Base-by-base conservation (phyloP, 768 basidiomycete species). In the Stropharia rugosoannulata region DNA sequence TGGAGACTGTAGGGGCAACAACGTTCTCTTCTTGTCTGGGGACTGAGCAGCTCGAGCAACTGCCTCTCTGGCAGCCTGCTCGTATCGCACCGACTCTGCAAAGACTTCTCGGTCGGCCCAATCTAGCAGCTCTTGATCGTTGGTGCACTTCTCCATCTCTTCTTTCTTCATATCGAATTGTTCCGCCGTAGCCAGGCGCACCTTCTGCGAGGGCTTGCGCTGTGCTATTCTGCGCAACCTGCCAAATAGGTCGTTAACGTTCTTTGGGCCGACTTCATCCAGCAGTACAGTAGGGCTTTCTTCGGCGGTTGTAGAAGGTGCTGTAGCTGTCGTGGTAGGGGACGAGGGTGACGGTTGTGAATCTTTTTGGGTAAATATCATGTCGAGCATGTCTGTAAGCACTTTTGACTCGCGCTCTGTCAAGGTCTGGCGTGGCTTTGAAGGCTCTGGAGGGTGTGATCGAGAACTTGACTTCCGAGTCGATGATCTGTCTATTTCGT, bases 91-190 rank as follows among this genome's bases (percentile, higher is more conserved):
- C 4, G 81, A 82, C 60, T 83, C 80, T 13, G 71, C 82, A 62
- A 94, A 95, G 2, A 94, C 81, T 49, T 87, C 82, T 13, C 72
- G 70, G 63, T 79, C 71, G 10, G 86, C 83, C 93, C 93, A 95
- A 36, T 83, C 78, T 49, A 94, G 75, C 15, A 95, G 77, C 50
- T 88, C 77, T 55, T 80, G 72, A 62, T 94, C 93, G 6, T 79
- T 86, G 19, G 77, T 72, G 60, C 87, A 90, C 15, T 80, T 64
- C 48, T 87, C 80, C 76, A 95, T 89, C 54, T 82, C 80, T 58
- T 90, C 90, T 67, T 85, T 86, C 64, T 86, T 84, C 19, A 76
- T 72, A 61, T 92, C 91, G 25, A 90, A 70, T 48, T 64, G 39
- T 37, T 59, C 55, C 10, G 38, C 29, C 8, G 32, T 56, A 25